A percentile compares a stretch with the other conserved stretches of the same genome.
phyloP scores from a whole-genome alignment of 148 eudicot species.

The Fagopyrum esculentum region DNA sequence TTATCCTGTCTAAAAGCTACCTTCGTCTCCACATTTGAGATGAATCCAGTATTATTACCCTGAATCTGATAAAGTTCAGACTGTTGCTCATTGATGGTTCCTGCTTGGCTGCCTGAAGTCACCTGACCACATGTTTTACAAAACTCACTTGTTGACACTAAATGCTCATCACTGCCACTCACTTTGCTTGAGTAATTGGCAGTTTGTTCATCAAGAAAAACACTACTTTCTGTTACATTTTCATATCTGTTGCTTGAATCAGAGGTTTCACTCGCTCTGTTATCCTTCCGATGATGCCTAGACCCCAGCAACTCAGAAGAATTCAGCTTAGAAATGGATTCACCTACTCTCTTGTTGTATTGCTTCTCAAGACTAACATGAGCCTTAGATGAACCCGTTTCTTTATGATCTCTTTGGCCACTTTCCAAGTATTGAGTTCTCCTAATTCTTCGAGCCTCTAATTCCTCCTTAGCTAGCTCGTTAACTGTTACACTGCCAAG shows the following conservation, averaged over 20 bases:
- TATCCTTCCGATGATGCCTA: constrained; percentile 13
- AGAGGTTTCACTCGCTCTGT: constrained; percentile 16
- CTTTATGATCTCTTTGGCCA: constrained; percentile 16
- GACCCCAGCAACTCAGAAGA: constrained; percentile 26
- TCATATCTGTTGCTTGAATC: constrained; percentile 31
- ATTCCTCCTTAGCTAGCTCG: constrained; percentile 25
- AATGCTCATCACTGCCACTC: constrained; percentile 21
- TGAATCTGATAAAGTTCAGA: constrained; percentile 24
- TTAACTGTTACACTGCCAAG: constrained; percentile 21
- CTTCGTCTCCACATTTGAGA: constrained; percentile 16
- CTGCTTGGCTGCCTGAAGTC: constrained; percentile 22
- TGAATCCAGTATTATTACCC: constrained; percentile 15
- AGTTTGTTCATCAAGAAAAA: constrained; percentile 18
- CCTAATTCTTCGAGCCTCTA: constrained; percentile 21
- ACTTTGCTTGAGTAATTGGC: constrained; percentile 22
- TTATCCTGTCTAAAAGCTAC: constrained; percentile 34
- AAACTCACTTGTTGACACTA: constrained; percentile 24
- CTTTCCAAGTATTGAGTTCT: constrained; percentile 18
- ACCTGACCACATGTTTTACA: constrained; percentile 25
- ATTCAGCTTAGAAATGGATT: constrained; percentile 20
- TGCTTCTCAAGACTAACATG: constrained; percentile 27
- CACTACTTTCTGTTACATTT: constrained; percentile 22
- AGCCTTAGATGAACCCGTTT: constrained; percentile 19
- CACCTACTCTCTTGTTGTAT: constrained; percentile 22
- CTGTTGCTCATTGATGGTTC: constrained; percentile 15